Conservation (phyloP, 305 asterid species). For the Fraxinus baroniana region DNA sequence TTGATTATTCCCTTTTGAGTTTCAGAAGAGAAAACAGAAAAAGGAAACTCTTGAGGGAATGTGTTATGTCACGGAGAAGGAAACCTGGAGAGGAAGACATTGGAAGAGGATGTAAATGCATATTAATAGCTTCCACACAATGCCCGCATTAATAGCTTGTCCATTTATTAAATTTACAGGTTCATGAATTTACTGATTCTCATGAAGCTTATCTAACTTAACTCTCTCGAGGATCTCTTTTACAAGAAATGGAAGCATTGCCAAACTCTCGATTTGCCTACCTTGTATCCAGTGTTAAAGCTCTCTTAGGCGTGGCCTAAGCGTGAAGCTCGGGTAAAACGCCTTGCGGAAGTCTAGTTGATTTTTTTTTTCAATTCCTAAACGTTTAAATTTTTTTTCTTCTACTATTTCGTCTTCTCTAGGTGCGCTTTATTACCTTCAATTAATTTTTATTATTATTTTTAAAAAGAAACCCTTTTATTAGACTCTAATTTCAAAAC, state of each 20-base stretch:
- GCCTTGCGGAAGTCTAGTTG: too few relatives aligned
- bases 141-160: conserved; percentile 35
- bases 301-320: too few relatives aligned
- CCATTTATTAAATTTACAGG: conserved; percentile 22
- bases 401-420: too few relatives aligned
- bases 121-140: conserved; percentile 38
- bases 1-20: conserved; percentile 32
- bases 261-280: not conserved
- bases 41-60: conserved; percentile 22
- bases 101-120: conserved; percentile 18
- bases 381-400: too few relatives aligned
- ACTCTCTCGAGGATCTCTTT: not conserved
- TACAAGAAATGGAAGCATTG: not conserved
- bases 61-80: conserved; percentile 23
- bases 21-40: conserved; percentile 12
- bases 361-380: too few relatives aligned
- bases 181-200: not conserved
- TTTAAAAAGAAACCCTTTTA: too few relatives aligned
- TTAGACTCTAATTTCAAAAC: too few relatives aligned
- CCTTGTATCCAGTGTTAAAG: too few relatives aligned
- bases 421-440: too few relatives aligned
- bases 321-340: too few relatives aligned
- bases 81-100: conserved; percentile 14
- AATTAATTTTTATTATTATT: too few relatives aligned
- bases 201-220: not conserved